Percentiles rank a stretch among this genome's conserved stretches.
Conservation (phyloP, 345 rosid species). For the Salix suchowensis region DNA sequence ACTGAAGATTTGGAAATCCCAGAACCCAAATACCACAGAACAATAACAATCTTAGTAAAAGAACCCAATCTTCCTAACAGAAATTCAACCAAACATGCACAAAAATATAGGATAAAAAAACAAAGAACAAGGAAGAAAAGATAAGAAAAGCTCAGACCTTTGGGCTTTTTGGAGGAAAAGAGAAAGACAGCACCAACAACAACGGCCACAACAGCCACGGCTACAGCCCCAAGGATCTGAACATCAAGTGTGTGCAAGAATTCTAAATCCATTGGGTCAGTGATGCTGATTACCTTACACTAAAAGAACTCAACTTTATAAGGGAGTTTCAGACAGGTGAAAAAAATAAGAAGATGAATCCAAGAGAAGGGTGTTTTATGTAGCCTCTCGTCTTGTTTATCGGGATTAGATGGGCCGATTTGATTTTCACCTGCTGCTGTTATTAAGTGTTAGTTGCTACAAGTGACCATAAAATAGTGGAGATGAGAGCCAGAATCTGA, state of each 20-base stretch:
- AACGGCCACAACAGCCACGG: conserved; percentile 67
- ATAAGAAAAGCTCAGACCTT: conserved; percentile 44
- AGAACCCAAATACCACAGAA: not conserved
- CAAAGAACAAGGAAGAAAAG: not conserved
- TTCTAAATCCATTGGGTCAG: conserved; percentile 48
- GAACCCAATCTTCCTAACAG: not conserved
- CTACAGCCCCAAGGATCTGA: conserved; percentile 68
- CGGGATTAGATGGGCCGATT: too few relatives aligned
- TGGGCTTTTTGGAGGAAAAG: conserved; percentile 57
- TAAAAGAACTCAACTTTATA: not conserved
- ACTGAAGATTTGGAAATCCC: not conserved
- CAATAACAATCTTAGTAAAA: not conserved
- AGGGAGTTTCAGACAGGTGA: not conserved
- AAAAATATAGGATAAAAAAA: not conserved
- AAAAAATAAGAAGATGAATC: not conserved
- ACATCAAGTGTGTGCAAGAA: conserved; percentile 57
- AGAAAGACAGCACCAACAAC: conserved; percentile 54
- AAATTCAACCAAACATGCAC: not conserved
- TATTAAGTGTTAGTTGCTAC: not conserved
- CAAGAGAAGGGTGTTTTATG: not conserved
- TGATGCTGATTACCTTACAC: not conserved
- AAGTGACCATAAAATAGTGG: not conserved
- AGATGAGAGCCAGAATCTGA: not conserved
- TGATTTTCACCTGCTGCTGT: not conserved
- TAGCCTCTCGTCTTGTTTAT: not conserved